These are phyloP conservation scores for Phytophthora aleatoria DNA, from an alignment of 352 stramenopile species.

Conservation along the genomic window DNA sequence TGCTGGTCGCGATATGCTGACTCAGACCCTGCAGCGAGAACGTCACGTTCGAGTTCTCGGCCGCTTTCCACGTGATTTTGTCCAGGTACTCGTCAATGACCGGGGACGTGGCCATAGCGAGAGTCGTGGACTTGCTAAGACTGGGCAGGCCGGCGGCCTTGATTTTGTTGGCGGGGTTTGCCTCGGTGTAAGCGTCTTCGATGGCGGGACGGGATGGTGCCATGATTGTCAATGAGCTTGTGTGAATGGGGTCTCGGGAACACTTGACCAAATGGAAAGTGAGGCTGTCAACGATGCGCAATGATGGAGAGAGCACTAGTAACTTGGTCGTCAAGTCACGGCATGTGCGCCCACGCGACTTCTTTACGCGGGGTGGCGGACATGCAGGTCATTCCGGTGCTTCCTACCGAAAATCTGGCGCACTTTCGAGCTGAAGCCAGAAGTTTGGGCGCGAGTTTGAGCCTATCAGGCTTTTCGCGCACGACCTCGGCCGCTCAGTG, in stretches of 20 bases:
- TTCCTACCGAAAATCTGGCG: constrained; percentile 16
- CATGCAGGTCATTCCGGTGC: constrained; percentile 1
- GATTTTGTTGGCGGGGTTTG: constrained; percentile 9
- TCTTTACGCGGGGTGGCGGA: constrained; percentile 27
- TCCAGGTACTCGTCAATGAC: constrained; percentile 38
- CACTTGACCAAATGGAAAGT: constrained; percentile 24
- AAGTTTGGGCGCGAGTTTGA: not conserved
- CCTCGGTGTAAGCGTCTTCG: constrained; percentile 14
- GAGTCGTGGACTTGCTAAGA: constrained; percentile 21
- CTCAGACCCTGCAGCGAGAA: constrained; percentile 38
- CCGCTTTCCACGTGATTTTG: constrained; percentile 38
- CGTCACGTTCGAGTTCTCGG: constrained; percentile 42
- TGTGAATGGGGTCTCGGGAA: constrained; percentile 6
- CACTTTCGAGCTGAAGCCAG: constrained; percentile 10
- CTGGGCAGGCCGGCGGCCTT: constrained; percentile 20
- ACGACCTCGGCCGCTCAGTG: not conserved
- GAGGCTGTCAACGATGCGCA: constrained; percentile 1
- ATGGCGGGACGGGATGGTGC: constrained; percentile 20
- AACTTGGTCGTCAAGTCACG: constrained; percentile 7
- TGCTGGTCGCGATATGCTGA: constrained; percentile 35
- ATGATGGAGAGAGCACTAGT: too few species aligned
- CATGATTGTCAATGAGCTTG: constrained; percentile 9
- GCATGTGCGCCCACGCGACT: constrained; percentile 3
- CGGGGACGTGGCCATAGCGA: constrained; percentile 21
- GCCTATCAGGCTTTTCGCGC: constrained; percentile 7